These are phyloP conservation scores for Saccharomyces pastorianus DNA, from an alignment of 1,139 yeast species.

Conservation along the genomic window DNA sequence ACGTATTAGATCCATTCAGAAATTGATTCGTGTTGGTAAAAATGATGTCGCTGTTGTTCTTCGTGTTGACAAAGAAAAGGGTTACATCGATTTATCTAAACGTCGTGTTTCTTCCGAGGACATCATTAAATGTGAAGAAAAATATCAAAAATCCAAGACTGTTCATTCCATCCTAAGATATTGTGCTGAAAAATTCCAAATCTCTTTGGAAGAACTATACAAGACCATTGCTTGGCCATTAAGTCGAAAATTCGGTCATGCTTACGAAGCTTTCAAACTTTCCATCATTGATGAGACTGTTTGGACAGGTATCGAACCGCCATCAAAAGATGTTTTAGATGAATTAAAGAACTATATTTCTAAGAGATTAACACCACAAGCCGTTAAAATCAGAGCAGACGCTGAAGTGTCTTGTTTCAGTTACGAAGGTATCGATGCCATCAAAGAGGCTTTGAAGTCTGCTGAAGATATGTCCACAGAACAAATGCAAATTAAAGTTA, in stretches of 20 bases:
- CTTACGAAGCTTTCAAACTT: conserved; percentile 93
- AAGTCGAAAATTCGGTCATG: conserved; percentile 91
- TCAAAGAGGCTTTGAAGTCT: conserved; percentile 75
- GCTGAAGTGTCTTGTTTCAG: conserved; percentile 95
- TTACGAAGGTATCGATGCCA: conserved; percentile 97
- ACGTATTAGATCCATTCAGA: conserved; percentile 96
- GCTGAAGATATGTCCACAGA: conserved; percentile 85
- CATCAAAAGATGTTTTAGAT: conserved; percentile 55
- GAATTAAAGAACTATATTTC: conserved; percentile 82
- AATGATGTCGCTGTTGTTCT: conserved; percentile 98
- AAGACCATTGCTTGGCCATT: conserved; percentile 95
- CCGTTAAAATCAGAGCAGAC: conserved; percentile 94
- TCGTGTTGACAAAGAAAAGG: conserved; percentile 97
- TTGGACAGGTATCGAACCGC: conserved; percentile 71
- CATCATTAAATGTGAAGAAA: conserved; percentile 93
- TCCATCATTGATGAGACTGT: conserved; percentile 89
- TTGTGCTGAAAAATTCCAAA: conserved; percentile 93
- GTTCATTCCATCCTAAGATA: conserved; percentile 96
- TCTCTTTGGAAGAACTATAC: conserved; percentile 78
- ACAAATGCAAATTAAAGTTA: conserved; percentile 78
- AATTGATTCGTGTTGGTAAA: conserved; percentile 94
- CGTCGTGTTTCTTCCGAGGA: conserved; percentile 98
- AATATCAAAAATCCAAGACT: conserved; percentile 93
- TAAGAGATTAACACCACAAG: conserved; percentile 94
- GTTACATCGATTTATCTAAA: conserved; percentile 93